Conservation (phyloP, 2,329 filamentous ascomycete species). For the Botryosphaeria dothidea region DNA sequence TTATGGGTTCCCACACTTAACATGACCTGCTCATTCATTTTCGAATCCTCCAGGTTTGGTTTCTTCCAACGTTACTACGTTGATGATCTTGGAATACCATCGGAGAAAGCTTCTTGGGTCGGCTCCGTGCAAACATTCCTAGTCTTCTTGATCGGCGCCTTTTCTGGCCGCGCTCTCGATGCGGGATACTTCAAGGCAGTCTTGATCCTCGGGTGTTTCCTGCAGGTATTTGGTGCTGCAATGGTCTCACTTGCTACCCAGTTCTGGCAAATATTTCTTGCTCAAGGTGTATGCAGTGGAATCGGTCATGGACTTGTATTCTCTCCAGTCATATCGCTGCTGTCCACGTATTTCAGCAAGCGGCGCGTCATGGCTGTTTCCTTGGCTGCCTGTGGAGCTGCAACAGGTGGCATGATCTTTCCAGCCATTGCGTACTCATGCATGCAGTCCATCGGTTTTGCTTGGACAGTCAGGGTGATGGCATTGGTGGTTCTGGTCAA, state of each 20-base stretch:
- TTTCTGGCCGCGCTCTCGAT: constrained; percentile 54
- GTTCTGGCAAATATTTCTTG: constrained; percentile 50
- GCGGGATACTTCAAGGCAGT: constrained; percentile 52
- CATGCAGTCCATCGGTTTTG: constrained; percentile 62
- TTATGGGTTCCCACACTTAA: not conserved
- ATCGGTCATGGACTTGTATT: constrained; percentile 37
- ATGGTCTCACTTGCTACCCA: constrained; percentile 49
- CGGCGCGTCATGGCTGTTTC: constrained; percentile 62
- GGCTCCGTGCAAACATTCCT: constrained; percentile 54
- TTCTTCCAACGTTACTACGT: constrained; percentile 40
- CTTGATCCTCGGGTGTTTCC: constrained; percentile 43
- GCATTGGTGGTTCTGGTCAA: constrained; percentile 60
- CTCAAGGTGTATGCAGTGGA: constrained; percentile 36
- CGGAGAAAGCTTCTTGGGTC: constrained; percentile 54
- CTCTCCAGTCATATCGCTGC: constrained; percentile 31
- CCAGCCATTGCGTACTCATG: constrained; percentile 56
- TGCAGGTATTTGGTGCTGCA: constrained; percentile 52
- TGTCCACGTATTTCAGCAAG: constrained; percentile 58
- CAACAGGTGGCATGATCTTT: constrained; percentile 64
- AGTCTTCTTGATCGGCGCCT: constrained; percentile 52
- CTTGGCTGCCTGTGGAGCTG: constrained; percentile 60
- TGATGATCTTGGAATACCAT: constrained; percentile 27
- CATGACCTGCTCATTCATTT: not conserved
- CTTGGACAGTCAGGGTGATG: constrained; percentile 63
- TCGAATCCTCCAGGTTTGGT: constrained; percentile 32